Evolutionary conservation across 305 asterid genomes (phyloP), one percentile per base, ranked within the genome.

Genomic region (Andrographis paniculata): DNA sequence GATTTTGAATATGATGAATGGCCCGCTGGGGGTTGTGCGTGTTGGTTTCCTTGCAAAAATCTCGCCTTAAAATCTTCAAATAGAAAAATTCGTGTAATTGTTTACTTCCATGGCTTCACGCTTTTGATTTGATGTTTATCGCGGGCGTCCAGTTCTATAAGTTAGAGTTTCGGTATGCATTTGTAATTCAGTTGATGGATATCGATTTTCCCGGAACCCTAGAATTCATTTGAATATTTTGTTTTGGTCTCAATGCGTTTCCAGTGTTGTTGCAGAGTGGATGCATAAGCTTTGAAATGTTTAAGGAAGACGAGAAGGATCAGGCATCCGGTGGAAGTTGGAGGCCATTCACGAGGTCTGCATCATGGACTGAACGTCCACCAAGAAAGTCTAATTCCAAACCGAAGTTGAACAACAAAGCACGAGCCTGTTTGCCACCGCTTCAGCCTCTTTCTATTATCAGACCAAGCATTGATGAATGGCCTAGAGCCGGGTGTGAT

Each of bases 401-500:
- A 58, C 83, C 94, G 17, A 85, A 78, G 51, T 86, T 91, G 93
- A 89, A 82, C 60, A 80, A 87, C 68, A 91, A 83, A 58, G 96
- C 92, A 0, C 69, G 96, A 52, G 96, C 87, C 9, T 83, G 94
- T 64, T 75, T 91, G 78, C 95, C 96, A 0, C 96, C 96, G 3
- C 98, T 89, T 52, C 98, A 86, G 67, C 98, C 95, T 38, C 87
- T 91, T 39, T 78, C 95, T 9, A 69, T 91, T 3, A 48, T 54
- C 28, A 76, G 86, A 14, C 88, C 94, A 1, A 73, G 44, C 22
- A 52, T 68, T 24, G 94, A 91, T 31, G 94, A 80, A 45, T 91
- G 98, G 98, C 98, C 98, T 1, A 74, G 62, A 52, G 92, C 94
- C 35, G 96, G 95, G 8, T 82, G 93, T 0, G 98, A 91, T 46